Conservation (phyloP, 1,139 yeast species). For the Suhomyces bribrorum region DNA sequence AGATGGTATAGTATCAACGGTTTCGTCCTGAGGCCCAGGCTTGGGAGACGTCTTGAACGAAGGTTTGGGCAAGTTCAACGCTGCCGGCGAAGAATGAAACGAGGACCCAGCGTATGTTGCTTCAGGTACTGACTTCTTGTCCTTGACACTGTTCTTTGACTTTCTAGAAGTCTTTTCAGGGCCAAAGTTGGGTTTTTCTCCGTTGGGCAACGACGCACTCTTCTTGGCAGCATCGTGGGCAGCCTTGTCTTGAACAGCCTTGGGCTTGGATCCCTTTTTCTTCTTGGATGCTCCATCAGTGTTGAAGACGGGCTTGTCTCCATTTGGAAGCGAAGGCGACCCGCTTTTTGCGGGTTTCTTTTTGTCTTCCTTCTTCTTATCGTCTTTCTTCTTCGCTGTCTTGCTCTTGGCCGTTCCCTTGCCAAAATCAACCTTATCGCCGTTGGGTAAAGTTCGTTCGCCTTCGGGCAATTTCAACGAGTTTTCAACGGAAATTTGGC, state of each 20-base stretch:
- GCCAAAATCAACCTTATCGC: conserved; percentile 46
- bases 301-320: conserved; percentile 36
- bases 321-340: conserved; percentile 31
- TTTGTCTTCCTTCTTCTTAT: conserved; percentile 17
- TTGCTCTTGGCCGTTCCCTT: conserved; percentile 16
- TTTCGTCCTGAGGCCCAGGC: conserved; percentile 12
- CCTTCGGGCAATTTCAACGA: conserved; percentile 18
- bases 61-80: conserved; percentile 58
- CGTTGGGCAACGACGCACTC: conserved; percentile 30
- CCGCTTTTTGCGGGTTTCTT: conserved; percentile 16
- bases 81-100: conserved; percentile 59
- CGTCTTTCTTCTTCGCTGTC: conserved; percentile 10
- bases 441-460: conserved; percentile 41
- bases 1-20: conserved; percentile 7
- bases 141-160: conserved; percentile 13
- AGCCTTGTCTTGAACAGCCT: conserved; percentile 41
- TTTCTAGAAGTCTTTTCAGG: conserved; percentile 6
- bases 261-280: conserved; percentile 17
- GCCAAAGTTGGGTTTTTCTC: conserved; percentile 35
- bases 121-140: conserved; percentile 23
- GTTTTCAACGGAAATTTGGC: too few species aligned
- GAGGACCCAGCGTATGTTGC: conserved; percentile 59
- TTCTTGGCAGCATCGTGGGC: conserved; percentile 25
- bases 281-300: conserved; percentile 16
- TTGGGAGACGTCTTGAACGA: conserved; percentile 44